Evolutionary conservation across 2,329 filamentous ascomycete species (phyloP), one percentile per base, ranked within the genome.

Genomic region (Alternaria sp.): DNA sequence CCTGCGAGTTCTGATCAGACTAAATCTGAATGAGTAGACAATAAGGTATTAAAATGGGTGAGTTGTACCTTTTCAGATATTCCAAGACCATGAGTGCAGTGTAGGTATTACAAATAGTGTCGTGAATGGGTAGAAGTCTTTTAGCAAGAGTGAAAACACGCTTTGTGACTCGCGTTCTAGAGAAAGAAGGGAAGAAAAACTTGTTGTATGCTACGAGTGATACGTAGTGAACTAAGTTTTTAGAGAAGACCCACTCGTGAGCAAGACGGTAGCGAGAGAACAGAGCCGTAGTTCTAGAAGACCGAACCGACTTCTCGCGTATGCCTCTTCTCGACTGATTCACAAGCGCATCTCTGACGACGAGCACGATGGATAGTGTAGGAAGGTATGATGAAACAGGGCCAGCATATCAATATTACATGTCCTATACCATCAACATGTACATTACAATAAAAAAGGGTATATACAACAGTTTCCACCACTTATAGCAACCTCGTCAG

Each of bases 351-450:
- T 16, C 36, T 18, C 5, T 38, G 0, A 38, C 36, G 8, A 38
- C 1, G 7, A 12, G 16, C n/a, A n/a, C 36, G 0, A 38, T n/a
- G 0, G n/a, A n/a, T 6, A 9, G 0, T 8, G 0, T 38, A 11
- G 7, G n/a, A 39, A 39, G 38, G n/a, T 20, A 38, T n/a, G 16
- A 8, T 38, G 36, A n/a, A n/a, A 38, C 36, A 16, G 8, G n/a
- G 7, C 14, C 42, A n/a, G 4, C 16, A 28, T 16, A 28, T 28
- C 8, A 9, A 2, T 7, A 5, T 20, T 18, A 5, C 28, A 30
- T 28, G n/a, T 14, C 22, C 9, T 7, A 4, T 48, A 30, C 46
- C 18, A 12, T 49, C 0, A 24, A 32, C 20, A 36, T 26, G 26
- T 49, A 49, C 32, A 38, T 38, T 49, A 44, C 42, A 49, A 49